Percentiles rank a stretch among this genome's conserved stretches.
Conservation (phyloP, 176 grass and related monocot species). For the Leersia perrieri region DNA sequence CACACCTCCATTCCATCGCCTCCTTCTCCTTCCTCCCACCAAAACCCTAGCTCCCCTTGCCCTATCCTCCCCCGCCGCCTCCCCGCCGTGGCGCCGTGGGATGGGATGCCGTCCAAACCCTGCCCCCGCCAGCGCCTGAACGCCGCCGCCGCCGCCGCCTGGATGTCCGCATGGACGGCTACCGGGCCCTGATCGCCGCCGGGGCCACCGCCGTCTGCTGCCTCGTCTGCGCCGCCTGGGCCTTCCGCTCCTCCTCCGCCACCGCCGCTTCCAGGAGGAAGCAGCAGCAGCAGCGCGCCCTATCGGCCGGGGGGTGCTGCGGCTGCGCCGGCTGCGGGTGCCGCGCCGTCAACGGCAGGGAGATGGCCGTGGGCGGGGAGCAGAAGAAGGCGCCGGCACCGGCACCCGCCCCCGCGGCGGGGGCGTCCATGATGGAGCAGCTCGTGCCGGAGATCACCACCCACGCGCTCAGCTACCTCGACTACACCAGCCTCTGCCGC, state of each 20-base stretch:
- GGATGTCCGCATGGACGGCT: slow-evolving; percentile 69
- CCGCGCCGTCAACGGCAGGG: slow-evolving; percentile 16
- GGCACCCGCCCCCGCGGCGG: not conserved
- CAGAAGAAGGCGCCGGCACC: slow-evolving; percentile 40
- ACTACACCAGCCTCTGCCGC: slow-evolving; percentile 89
- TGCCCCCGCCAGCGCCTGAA: slow-evolving; percentile 9
- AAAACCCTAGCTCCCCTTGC: slow-evolving; percentile 67
- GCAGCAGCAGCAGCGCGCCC: not conserved
- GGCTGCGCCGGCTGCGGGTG: slow-evolving; percentile 40
- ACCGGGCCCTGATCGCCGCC: slow-evolving; percentile 73
- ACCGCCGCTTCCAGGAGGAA: slow-evolving; percentile 12
- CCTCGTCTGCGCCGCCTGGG: slow-evolving; percentile 52
- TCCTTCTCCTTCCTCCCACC: slow-evolving; percentile 7
- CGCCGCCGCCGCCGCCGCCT: slow-evolving; percentile 28
- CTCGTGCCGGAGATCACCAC: slow-evolving; percentile 97
- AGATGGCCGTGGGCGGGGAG: slow-evolving; percentile 69
- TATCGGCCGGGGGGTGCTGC: slow-evolving; percentile 4
- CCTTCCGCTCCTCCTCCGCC: slow-evolving; percentile 33
- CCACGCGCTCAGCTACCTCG: slow-evolving; percentile 93
- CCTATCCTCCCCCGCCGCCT: slow-evolving; percentile 6
- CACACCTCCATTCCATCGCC: not conserved
- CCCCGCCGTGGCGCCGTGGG: slow-evolving; percentile 35
- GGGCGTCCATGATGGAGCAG: slow-evolving; percentile 97
- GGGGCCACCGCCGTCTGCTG: slow-evolving; percentile 71
- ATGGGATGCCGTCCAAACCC: slow-evolving; percentile 60